Evolutionary conservation across 169 alveolate genomes (phyloP).

Genomic region (Theileria equi): DNA sequence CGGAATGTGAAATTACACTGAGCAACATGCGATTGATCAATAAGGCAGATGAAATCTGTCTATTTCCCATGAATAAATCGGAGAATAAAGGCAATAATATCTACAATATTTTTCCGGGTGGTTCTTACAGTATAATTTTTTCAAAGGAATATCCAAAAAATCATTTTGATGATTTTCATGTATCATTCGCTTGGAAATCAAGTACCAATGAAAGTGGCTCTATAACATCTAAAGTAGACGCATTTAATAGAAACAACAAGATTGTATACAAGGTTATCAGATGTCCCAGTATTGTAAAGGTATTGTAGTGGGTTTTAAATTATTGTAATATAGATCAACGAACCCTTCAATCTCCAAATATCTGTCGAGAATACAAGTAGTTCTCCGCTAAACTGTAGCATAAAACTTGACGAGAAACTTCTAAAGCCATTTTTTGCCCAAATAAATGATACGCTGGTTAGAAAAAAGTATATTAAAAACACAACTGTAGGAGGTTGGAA

Average conservation of each 20-base stretch:
- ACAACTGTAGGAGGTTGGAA: background rate
- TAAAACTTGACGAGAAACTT: constrained; percentile 1
- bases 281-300: constrained; percentile 39
- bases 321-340: background rate
- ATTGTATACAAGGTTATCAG: constrained; percentile 3
- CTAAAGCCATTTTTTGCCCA: constrained; percentile 4
- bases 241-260: background rate
- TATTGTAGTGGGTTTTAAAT: background rate
- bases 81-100: constrained; percentile 1
- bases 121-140: constrained; percentile 26
- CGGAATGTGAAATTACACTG: constrained; percentile 6
- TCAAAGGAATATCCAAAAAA: background rate
- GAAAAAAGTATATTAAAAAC: background rate
- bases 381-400: background rate
- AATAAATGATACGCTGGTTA: background rate
- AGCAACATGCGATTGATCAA: constrained; percentile 25
- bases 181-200: constrained; percentile 1
- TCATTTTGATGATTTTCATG: background rate
- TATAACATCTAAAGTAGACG: constrained; percentile 3
- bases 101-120: constrained; percentile 26
- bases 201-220: constrained; percentile 24
- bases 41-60: background rate
- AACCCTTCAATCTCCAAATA: background rate
- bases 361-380: background rate
- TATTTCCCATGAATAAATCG: background rate